A percentile compares a stretch with the other conserved stretches of the same genome.
Conservation (phyloP, 768 basidiomycete genomes). For the Auricularia heimuer region DNA sequence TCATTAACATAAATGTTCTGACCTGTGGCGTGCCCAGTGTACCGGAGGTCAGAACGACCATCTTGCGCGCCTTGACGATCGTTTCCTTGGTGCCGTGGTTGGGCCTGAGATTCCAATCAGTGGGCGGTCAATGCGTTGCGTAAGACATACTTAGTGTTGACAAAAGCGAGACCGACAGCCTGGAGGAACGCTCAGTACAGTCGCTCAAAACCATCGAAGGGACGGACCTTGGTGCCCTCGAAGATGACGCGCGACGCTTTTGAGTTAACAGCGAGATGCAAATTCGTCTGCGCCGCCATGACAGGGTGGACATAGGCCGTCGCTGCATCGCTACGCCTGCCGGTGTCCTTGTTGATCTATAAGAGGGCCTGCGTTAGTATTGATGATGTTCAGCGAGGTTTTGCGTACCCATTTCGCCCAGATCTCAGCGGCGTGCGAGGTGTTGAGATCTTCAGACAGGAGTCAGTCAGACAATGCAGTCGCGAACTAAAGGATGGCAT, state of each 20-base stretch:
- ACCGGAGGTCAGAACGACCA: constrained; percentile 54
- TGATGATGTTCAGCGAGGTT: too few species aligned
- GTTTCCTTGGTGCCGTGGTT: neutral
- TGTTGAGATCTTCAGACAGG: constrained; percentile 36
- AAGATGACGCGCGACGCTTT: constrained; percentile 64
- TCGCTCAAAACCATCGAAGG: neutral
- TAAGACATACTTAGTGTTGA: neutral
- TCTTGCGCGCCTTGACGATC: constrained; percentile 48
- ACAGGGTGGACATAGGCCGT: constrained; percentile 65
- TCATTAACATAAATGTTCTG: neutral
- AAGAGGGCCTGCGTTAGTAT: too few species aligned
- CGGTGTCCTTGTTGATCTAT: constrained; percentile 57
- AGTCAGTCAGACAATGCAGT: too few species aligned
- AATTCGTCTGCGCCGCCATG: constrained; percentile 57
- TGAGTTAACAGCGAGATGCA: constrained; percentile 56
- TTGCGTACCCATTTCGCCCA: constrained; percentile 51
- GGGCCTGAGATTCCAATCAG: neutral
- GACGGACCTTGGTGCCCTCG: constrained; percentile 43
- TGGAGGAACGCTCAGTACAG: neutral
- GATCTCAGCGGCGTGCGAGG: constrained; percentile 54
- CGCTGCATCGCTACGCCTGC: constrained; percentile 61
- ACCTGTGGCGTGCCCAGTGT: constrained; percentile 59
- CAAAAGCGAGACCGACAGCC: constrained; percentile 57
- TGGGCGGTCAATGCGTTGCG: neutral
- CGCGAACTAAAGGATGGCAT: too few species aligned